These are phyloP conservation scores for Argentina anserina DNA, from an alignment of 306 rosid species.

Conservation along the genomic window DNA sequence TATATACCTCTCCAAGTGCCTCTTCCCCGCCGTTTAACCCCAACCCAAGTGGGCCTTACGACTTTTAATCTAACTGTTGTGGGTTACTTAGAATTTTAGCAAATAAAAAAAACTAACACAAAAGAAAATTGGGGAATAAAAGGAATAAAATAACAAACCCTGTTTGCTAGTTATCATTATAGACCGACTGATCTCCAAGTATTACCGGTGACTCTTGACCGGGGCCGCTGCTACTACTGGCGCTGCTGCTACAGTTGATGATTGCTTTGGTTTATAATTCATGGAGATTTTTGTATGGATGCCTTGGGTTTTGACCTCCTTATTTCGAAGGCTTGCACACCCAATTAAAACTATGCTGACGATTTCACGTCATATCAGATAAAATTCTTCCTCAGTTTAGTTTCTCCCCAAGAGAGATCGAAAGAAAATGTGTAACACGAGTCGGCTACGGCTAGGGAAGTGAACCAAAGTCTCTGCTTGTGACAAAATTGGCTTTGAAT, in stretches of 20 bases:
- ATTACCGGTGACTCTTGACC: slow-evolving; percentile 1
- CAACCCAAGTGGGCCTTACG: slow-evolving; percentile 22
- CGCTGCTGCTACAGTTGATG: background rate
- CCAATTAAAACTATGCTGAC: background rate
- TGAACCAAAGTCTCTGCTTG: background rate
- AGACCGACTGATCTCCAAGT: background rate
- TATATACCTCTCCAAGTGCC: slow-evolving; percentile 17
- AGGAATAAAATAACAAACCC: background rate
- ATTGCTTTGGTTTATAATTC: background rate
- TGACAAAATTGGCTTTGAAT: background rate
- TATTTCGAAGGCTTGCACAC: background rate
- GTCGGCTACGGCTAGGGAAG: background rate
- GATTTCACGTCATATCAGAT: background rate
- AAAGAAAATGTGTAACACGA: background rate
- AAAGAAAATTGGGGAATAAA: background rate
- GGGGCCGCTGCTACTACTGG: background rate
- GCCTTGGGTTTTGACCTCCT: background rate
- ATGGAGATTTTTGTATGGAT: background rate
- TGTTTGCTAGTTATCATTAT: background rate
- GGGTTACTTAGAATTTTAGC: background rate
- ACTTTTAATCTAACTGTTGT: slow-evolving; percentile 8
- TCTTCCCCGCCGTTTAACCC: slow-evolving; percentile 22
- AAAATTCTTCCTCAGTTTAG: background rate
- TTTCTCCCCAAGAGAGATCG: background rate
- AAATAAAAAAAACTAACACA: background rate